A percentile compares a stretch with the other conserved stretches of the same genome.
Evolutionary conservation across 345 rosid species (phyloP).

Genomic region (Salix arbutifolia): DNA sequence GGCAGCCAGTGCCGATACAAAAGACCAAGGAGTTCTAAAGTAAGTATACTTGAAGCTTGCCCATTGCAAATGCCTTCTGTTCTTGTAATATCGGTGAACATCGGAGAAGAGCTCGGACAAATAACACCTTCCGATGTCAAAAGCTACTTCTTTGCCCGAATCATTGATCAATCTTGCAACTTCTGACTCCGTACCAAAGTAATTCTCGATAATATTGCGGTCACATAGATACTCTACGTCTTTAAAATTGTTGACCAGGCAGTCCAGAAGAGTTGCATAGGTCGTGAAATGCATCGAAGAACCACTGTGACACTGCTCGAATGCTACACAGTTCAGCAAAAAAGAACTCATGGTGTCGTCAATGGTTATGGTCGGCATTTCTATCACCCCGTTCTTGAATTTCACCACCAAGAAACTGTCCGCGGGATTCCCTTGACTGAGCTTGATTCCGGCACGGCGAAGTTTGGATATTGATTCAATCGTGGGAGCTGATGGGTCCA

Average conservation of each 20-base stretch:
- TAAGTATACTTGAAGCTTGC: slow-evolving; percentile 67
- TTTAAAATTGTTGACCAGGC: slow-evolving; percentile 46
- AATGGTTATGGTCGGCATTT: slow-evolving; percentile 63
- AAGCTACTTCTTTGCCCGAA: slow-evolving; percentile 70
- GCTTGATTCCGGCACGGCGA: slow-evolving; percentile 51
- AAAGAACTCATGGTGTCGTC: slow-evolving; percentile 74
- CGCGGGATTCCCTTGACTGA: slow-evolving; percentile 17
- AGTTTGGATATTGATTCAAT: slow-evolving; percentile 72
- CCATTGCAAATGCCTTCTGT: slow-evolving; percentile 52
- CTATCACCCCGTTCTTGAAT: slow-evolving; percentile 52
- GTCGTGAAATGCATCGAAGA: slow-evolving; percentile 62
- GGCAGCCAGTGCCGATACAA: slow-evolving; percentile 69
- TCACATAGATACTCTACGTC: slow-evolving; percentile 71
- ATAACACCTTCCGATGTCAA: slow-evolving; percentile 53
- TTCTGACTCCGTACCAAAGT: slow-evolving; percentile 63
- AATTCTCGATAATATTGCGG: slow-evolving; percentile 55
- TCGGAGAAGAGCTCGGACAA: slow-evolving; percentile 44
- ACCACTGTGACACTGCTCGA: slow-evolving; percentile 65
- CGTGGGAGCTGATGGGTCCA: slow-evolving; percentile 27
- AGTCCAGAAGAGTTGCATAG: slow-evolving; percentile 65
- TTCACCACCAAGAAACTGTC: slow-evolving; percentile 57
- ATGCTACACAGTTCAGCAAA: slow-evolving; percentile 66
- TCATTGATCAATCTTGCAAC: slow-evolving; percentile 52
- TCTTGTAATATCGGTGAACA: slow-evolving; percentile 52
- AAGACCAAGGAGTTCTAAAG: slow-evolving; percentile 80